Evolutionary conservation across 148 eudicot genomes (phyloP).

Genomic region (Arbutus unedo): DNA sequence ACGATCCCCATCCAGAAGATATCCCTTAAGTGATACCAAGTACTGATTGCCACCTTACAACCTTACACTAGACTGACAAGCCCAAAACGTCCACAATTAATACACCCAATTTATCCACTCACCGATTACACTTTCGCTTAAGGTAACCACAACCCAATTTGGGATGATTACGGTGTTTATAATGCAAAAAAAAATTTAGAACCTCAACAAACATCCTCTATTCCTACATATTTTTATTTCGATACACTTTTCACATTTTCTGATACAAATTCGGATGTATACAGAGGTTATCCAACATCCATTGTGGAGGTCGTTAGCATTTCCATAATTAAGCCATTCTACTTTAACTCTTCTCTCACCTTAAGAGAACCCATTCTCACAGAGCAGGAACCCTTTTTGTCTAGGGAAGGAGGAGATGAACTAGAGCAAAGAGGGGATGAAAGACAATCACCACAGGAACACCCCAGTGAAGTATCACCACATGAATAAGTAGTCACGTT

Average conservation of each 20-base stretch:
- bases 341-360: conserved; percentile 37
- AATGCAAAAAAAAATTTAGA: neutral
- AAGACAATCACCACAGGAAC: conserved; percentile 99
- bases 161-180: neutral
- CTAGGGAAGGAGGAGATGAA: conserved; percentile 58
- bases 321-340: neutral
- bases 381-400: conserved; percentile 61
- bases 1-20: neutral
- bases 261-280: neutral
- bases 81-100: neutral
- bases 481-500: conserved; percentile 89
- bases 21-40: conserved; percentile 3
- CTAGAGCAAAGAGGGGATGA: conserved; percentile 66
- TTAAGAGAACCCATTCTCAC: conserved; percentile 79
- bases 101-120: neutral
- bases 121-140: neutral
- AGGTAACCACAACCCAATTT: neutral
- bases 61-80: neutral
- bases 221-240: neutral
- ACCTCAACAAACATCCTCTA: neutral
- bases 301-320: neutral
- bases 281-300: neutral
- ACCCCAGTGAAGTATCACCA: conserved; percentile 85
- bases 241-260: neutral
- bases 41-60: neutral